Base-by-base conservation (phyloP, 352 stramenopile genomes). In the Phytophthora quininea region DNA sequence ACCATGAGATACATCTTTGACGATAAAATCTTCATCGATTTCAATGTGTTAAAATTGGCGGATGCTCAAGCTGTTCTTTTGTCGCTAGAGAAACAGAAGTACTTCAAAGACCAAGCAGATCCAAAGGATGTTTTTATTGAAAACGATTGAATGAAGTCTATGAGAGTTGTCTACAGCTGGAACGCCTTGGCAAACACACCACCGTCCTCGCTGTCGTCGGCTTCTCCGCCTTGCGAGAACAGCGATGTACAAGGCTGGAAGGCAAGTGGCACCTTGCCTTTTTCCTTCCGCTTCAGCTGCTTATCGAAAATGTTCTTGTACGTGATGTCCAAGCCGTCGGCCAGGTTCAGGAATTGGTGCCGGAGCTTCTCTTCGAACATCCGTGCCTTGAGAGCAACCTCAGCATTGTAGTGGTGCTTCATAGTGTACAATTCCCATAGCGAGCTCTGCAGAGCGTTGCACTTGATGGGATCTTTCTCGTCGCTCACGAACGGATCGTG, bases 351-450 rank as follows among this genome's bases (percentile, higher is more conserved):
- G 61, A 96, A 93, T 67, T 91, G 81, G 15, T 80, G 66, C 6
- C 86, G 86, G 60, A 94, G 68, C 62, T 93, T 93, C 71, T 93
- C 86, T 53, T 97, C 94, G 55, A 98, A 93, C 31, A 96, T 90
- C 73, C 90, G 90, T 29, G 96, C 97, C 63, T 98, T 85, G 35
- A 88, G 82, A 9, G 89, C 84, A 12, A 99, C 92, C 12, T 96
- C 90, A 32, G 93, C 92, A 74, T 98, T 97, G 76, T 98, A 99
- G 80, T 99, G 97, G 27, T 91, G 73, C 72, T 94, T 91, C 74
- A 99, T 92, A 14, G 93, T 97, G 54, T 88, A 79, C 32, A 99
- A 74, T 77, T 99, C 97, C 96, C 96, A 99, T 33, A 99, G 72
- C 35, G 91, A 98, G 57, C 88, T 98, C 78, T 98, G 90, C 58